These are phyloP conservation scores for Ambrosiella cleistominuta DNA, from an alignment of 2,329 filamentous ascomycete genomes.

Conservation along the genomic window DNA sequence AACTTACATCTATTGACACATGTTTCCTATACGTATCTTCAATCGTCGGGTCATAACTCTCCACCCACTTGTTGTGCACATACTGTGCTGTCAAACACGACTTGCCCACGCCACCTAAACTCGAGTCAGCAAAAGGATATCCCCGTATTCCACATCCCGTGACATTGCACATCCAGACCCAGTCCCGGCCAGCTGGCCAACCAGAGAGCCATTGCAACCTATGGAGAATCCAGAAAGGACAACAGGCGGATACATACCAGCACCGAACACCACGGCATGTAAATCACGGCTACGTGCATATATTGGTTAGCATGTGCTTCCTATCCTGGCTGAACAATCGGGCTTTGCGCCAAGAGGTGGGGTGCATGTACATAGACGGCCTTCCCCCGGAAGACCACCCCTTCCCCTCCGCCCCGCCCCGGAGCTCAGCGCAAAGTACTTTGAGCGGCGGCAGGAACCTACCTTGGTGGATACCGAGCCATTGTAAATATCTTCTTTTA, in stretches of 20 bases:
- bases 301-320: slow-evolving; percentile 4
- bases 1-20: slow-evolving; percentile 63
- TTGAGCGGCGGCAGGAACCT: background rate
- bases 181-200: background rate
- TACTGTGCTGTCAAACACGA: slow-evolving; percentile 89
- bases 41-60: slow-evolving; percentile 66
- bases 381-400: background rate
- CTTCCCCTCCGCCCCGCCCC: background rate
- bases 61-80: slow-evolving; percentile 87
- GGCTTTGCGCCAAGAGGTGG: background rate
- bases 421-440: background rate
- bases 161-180: background rate
- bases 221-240: too few relatives aligned
- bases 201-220: too few relatives aligned
- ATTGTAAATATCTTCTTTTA: background rate
- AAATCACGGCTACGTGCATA: slow-evolving; percentile 46
- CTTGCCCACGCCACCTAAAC: slow-evolving; percentile 69
- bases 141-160: background rate
- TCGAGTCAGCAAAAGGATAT: background rate
- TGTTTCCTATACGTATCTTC: slow-evolving; percentile 63
- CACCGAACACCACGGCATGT: slow-evolving; percentile 66
- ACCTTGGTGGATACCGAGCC: slow-evolving; percentile 15
- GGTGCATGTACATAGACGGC: background rate
- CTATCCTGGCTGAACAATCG: background rate
- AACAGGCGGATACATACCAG: slow-evolving; percentile 35